phyloP scores from a whole-genome alignment of 345 rosid species.

The Mallotus nudiflorus region DNA sequence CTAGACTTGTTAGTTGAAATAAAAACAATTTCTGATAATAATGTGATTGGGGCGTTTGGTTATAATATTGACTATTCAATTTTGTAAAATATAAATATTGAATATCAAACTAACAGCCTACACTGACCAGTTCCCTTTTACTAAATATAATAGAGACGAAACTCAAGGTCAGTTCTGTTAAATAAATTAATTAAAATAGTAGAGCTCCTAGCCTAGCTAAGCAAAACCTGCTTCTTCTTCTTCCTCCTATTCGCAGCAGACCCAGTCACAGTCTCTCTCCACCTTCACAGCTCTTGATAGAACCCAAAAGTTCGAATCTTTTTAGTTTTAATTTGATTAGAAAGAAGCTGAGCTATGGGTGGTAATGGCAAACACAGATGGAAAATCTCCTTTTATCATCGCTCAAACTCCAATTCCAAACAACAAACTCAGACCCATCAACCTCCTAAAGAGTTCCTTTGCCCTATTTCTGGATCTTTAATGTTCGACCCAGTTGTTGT shows the following conservation, averaged over 20 bases:
- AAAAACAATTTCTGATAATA: too few species aligned
- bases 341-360: slow-evolving; percentile 42
- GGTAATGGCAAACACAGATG: slow-evolving; percentile 61
- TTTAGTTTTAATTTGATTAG: too few species aligned
- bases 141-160: too few species aligned
- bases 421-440: not conserved
- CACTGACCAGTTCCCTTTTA: slow-evolving; percentile 1
- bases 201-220: not conserved
- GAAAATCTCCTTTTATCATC: slow-evolving; percentile 55
- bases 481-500: slow-evolving; percentile 44
- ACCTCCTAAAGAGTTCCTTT: slow-evolving; percentile 35
- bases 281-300: not conserved
- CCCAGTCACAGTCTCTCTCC: not conserved
- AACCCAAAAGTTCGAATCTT: not conserved
- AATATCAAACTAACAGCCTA: not conserved
- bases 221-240: not conserved
- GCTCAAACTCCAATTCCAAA: slow-evolving; percentile 12
- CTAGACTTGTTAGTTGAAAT: too few species aligned
- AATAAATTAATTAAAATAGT: not conserved
- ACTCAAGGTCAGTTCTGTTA: not conserved
- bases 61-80: not conserved
- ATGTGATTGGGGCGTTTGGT: too few species aligned
- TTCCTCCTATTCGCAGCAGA: not conserved
- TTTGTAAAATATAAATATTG: not conserved
- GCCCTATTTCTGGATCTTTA: slow-evolving; percentile 37